Evolutionary conservation across 176 grass and related monocot genomes (phyloP).

Genomic region (Cenchrus fungigraminus): DNA sequence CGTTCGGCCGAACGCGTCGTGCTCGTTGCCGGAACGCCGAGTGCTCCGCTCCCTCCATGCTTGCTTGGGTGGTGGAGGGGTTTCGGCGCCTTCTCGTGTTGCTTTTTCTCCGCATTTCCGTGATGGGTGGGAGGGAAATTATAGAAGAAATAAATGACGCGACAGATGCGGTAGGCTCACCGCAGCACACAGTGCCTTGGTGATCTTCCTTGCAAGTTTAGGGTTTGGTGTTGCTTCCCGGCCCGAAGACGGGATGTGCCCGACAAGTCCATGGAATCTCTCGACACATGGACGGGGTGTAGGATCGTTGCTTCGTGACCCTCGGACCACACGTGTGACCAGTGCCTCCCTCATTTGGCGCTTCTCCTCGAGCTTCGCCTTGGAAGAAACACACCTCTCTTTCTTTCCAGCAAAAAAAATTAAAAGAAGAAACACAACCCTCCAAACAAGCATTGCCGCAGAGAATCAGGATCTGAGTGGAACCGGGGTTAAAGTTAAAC

Average conservation of each 20-base stretch:
- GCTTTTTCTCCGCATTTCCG: background rate
- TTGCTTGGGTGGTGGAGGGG: background rate
- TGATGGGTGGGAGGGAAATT: background rate
- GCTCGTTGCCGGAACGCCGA: constrained; percentile 21
- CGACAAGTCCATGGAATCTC: constrained; percentile 30
- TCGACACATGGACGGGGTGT: background rate
- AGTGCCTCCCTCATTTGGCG: background rate
- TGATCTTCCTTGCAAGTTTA: background rate
- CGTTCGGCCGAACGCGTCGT: constrained; percentile 40
- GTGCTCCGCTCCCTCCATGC: background rate
- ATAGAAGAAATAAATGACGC: background rate
- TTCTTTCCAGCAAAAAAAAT: no score
- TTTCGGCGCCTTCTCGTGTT: background rate
- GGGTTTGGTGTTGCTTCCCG: background rate
- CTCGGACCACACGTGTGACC: background rate
- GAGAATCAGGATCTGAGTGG: background rate
- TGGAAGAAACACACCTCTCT: background rate
- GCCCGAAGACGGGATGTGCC: background rate
- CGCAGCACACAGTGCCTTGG: background rate
- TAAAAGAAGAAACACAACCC: no score
- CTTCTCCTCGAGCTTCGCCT: background rate
- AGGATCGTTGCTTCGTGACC: constrained; percentile 15
- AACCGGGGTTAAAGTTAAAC: background rate
- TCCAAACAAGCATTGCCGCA: background rate
- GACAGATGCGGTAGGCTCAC: background rate